Base-by-base conservation (phyloP, 768 basidiomycete species). In the Tulasnella sp. region DNA sequence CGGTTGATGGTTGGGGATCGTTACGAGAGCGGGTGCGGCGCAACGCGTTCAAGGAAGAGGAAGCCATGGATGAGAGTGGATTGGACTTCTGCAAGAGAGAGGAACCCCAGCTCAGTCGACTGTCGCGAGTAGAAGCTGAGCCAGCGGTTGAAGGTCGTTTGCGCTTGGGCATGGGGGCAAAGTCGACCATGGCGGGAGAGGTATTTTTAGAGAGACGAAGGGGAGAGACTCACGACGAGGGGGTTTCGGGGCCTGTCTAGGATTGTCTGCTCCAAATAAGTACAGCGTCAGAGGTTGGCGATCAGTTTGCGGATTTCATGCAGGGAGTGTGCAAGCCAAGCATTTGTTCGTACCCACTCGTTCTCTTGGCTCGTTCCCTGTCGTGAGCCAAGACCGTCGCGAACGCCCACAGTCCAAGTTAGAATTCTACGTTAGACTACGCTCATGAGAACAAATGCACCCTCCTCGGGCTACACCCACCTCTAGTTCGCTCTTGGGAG, bases 21-120 rank as follows among this genome's bases (percentile, higher is more conserved):
- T 68, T 68, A 68, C 62, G 62, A 68, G 62, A 68, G 62, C 62
- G 62, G 62, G 62, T 68, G 62, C 62, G 62, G 62, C 62, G 62
- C 34, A 68, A 34, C 27, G 62, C 62, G 62, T 68, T 68, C 12
- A 68, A 18, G 7, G 62, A 68, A 36, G 62, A 68, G 7, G 62
- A 68, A 1, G 62, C 62, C 62, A 68, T 68, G 24, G 31, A 16
- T 34, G 62, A 68, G 14, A 68, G 27, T 34, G 62, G n/a, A 34
- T 68, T 68, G 27, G 62, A 68, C 34, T 68, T 68, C 62, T 68
- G 62, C 10, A 68, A 27, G 16, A 36, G 27, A 68, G 34, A 68
- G 10, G 62, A 68, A 27, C 62, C 62, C 62, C 62, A 68, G 62
- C 62, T 68, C 62, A 68, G 62, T 34, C 62, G 62, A 68, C 62